Conservation (phyloP, 257 asterid genomes). For the Fraxinus quadrangulata region DNA sequence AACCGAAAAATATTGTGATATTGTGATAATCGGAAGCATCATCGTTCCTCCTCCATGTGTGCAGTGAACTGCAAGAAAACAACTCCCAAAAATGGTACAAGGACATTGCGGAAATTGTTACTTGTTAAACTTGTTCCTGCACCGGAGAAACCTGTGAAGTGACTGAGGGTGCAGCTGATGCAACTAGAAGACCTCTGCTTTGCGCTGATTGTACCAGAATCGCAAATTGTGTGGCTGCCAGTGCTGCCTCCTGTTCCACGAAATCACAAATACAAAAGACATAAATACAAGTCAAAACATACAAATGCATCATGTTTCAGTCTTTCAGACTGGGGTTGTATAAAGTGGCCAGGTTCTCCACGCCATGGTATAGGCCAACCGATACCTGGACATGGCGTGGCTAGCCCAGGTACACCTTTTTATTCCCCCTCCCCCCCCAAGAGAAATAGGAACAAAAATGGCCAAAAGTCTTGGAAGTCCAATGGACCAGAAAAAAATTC, state of each 20-base stretch:
- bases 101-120: conserved; percentile 5
- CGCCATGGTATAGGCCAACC: too few relatives aligned
- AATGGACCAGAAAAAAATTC: neutral
- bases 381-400: too few relatives aligned
- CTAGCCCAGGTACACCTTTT: too few relatives aligned
- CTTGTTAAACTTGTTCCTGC: conserved; percentile 53
- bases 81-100: conserved; percentile 19
- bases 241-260: conserved; percentile 74
- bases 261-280: conserved; percentile 15
- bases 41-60: neutral
- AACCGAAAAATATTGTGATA: neutral
- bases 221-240: conserved; percentile 90
- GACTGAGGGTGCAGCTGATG: conserved; percentile 61
- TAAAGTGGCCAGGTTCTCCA: neutral
- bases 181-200: conserved; percentile 74
- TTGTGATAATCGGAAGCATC: neutral
- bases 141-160: conserved; percentile 40
- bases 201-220: conserved; percentile 89
- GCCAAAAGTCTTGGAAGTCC: neutral
- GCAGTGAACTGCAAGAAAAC: neutral
- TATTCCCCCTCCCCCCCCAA: too few relatives aligned
- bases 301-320: neutral
- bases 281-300: neutral
- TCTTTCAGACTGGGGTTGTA: neutral
- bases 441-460: neutral